These are phyloP conservation scores for Tausonia pullulans DNA, from an alignment of 1,284 basidiomycete species.

Conservation along the genomic window DNA sequence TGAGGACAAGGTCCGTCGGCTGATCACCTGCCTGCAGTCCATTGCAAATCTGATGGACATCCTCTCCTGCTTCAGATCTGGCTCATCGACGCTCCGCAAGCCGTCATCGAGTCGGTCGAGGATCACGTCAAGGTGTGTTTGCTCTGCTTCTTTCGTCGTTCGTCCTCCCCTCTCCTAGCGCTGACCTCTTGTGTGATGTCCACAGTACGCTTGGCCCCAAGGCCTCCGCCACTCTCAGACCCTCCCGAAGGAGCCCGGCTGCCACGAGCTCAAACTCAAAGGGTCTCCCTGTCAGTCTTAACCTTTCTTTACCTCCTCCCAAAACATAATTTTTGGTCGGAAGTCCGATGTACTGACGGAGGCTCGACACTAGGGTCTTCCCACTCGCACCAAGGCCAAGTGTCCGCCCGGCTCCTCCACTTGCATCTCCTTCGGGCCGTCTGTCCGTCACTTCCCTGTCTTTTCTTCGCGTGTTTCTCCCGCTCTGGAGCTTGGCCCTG, in stretches of 20 bases:
- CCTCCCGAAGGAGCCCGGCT: constrained; percentile 10
- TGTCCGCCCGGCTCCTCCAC: constrained; percentile 10
- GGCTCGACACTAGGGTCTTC: neutral
- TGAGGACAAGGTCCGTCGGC: neutral
- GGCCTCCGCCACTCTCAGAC: constrained; percentile 4
- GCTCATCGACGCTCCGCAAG: constrained; percentile 16
- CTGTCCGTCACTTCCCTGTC: neutral
- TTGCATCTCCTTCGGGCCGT: constrained; percentile 12
- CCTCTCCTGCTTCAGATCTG: neutral
- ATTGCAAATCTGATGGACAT: no score
- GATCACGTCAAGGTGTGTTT: constrained; percentile 11
- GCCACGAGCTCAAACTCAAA: constrained; percentile 14
- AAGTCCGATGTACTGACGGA: no score
- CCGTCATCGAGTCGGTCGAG: constrained; percentile 15
- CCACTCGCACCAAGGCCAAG: constrained; percentile 2
- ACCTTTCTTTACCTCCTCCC: neutral
- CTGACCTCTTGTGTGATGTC: neutral
- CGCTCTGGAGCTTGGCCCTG: no score
- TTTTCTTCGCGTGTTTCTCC: no score
- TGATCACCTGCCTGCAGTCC: no score
- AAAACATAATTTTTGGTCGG: no score
- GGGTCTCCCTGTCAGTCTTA: constrained; percentile 7
- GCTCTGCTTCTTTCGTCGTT: neutral
- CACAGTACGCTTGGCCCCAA: constrained; percentile 11
- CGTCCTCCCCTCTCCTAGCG: neutral